Conservation (phyloP, 441 rosid species). For the Aquilaria agallochum region DNA sequence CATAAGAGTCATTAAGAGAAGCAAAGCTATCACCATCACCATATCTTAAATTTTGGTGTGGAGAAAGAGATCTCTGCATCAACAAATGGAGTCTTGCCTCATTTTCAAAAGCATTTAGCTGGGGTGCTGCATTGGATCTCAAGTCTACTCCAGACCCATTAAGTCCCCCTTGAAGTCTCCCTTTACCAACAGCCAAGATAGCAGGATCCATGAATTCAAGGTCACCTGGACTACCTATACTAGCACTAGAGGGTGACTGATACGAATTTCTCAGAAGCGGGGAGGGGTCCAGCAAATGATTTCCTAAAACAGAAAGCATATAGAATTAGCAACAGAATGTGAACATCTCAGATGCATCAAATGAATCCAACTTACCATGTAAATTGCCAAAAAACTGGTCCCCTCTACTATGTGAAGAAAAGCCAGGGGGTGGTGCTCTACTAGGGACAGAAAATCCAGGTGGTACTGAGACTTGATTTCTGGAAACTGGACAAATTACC, state of each 20-base stretch:
- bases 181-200: conserved; percentile 95
- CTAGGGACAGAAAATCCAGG: conserved; percentile 89
- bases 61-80: conserved; percentile 65
- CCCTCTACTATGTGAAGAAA: conserved; percentile 68
- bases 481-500: conserved; percentile 39
- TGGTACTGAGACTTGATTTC: conserved; percentile 82
- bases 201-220: conserved; percentile 94
- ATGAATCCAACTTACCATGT: conserved; percentile 35
- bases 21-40: conserved; percentile 46
- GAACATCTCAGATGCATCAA: background rate
- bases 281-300: conserved; percentile 39
- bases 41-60: conserved; percentile 57
- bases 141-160: conserved; percentile 49
- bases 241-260: conserved; percentile 32
- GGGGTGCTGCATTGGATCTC: conserved; percentile 53
- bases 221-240: conserved; percentile 40
- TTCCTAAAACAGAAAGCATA: conserved; percentile 32
- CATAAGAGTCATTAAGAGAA: conserved; percentile 55
- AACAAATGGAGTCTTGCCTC: conserved; percentile 65
- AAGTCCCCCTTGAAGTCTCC: conserved; percentile 55
- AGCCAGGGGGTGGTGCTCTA: conserved; percentile 96
- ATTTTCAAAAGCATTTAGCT: conserved; percentile 48
- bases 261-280: conserved; percentile 54
- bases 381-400: conserved; percentile 48
- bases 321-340: background rate